Evolutionary conservation across 2,329 filamentous ascomycete species (phyloP).

Genomic region (Cryphonectria naterciae): DNA sequence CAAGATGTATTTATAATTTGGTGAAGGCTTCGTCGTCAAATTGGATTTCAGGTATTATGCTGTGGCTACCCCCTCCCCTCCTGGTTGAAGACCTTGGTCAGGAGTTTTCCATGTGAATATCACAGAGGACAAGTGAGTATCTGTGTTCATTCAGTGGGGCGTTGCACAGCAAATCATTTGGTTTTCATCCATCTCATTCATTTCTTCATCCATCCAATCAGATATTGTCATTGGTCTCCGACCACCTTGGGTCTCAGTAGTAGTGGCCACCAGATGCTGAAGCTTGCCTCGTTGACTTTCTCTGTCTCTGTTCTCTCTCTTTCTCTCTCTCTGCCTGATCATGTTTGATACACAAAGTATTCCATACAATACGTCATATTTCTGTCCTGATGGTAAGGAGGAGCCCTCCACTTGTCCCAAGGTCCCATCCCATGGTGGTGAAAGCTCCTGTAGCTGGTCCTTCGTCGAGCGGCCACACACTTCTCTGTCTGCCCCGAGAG

Average conservation of each 20-base stretch:
- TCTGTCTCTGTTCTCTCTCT: constrained; percentile 1
- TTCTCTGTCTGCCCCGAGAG: constrained; percentile 17
- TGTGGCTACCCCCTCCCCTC: background rate
- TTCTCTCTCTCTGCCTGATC: constrained; percentile 9
- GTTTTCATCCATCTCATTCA: constrained; percentile 20
- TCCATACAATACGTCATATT: constrained; percentile 23
- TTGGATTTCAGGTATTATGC: background rate
- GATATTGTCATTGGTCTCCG: constrained; percentile 22
- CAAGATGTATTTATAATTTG: background rate
- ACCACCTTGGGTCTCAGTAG: constrained; percentile 20
- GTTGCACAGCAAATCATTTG: constrained; percentile 14
- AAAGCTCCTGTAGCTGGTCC: constrained; percentile 13
- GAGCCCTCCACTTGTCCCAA: constrained; percentile 12
- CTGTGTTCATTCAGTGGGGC: background rate
- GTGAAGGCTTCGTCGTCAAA: background rate
- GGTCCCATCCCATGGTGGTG: background rate
- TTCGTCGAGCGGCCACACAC: background rate
- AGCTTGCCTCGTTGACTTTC: constrained; percentile 8
- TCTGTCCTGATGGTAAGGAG: constrained; percentile 19
- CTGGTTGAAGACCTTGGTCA: background rate
- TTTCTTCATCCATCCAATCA: constrained; percentile 26
- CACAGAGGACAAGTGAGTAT: background rate
- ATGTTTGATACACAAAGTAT: constrained; percentile 21
- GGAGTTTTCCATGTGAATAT: background rate
- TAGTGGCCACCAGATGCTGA: constrained; percentile 20